Conservation (phyloP, 257 asterid genomes). For the Petunia axillaris region DNA sequence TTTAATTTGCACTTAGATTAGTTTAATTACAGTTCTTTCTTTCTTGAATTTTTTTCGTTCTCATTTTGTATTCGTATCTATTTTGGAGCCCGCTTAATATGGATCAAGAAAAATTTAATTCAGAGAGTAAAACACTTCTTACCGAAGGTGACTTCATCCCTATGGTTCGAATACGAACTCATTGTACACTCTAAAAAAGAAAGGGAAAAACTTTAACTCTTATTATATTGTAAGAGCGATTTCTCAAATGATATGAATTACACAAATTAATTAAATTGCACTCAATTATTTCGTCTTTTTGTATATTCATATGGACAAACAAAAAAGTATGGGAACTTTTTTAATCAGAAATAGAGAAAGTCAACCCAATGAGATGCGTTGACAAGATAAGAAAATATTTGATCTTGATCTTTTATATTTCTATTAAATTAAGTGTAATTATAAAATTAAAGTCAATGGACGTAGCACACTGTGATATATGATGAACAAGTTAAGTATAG, state of each 20-base stretch:
- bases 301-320: background rate
- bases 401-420: background rate
- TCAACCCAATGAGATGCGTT: constrained; percentile 1
- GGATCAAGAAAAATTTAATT: too few relatives aligned
- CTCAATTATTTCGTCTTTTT: background rate
- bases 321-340: background rate
- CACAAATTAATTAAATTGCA: background rate
- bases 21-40: too few relatives aligned
- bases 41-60: too few relatives aligned
- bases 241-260: background rate
- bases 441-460: background rate
- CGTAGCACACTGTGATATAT: background rate
- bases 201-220: too few relatives aligned
- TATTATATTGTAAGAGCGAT: background rate
- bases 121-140: too few relatives aligned
- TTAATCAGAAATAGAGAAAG: background rate
- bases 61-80: too few relatives aligned
- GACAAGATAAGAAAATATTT: background rate
- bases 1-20: background rate
- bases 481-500: background rate
- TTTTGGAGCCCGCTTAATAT: too few relatives aligned
- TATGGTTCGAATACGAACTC: too few relatives aligned
- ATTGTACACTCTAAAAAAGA: too few relatives aligned
- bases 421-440: background rate
- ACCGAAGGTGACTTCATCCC: too few relatives aligned